A percentile compares a stretch with the other conserved stretches of the same genome.
phyloP scores from a whole-genome alignment of 2,329 filamentous ascomycete species.

The Sclerotinia subarctica region DNA sequence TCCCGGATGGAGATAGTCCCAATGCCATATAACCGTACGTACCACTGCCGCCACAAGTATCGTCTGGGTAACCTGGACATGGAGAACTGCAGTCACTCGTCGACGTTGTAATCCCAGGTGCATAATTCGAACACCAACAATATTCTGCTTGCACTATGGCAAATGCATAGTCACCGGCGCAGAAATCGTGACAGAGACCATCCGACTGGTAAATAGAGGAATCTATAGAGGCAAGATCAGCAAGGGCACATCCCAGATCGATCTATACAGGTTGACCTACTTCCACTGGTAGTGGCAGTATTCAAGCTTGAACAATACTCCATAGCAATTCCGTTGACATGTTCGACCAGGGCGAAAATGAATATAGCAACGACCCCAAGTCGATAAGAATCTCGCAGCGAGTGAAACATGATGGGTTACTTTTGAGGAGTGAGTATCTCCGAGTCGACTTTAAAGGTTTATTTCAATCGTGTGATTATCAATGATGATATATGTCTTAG shows the following conservation, averaged over 20 bases:
- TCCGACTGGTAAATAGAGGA: constrained; percentile 62
- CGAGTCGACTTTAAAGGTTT: not conserved
- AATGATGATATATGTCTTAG: constrained; percentile 13
- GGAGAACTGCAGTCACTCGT: constrained; percentile 48
- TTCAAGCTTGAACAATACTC: constrained; percentile 48
- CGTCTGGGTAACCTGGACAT: constrained; percentile 67
- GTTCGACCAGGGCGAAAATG: constrained; percentile 22
- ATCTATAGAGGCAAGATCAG: constrained; percentile 42
- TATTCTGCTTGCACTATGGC: constrained; percentile 61
- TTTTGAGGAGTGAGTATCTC: constrained; percentile 17
- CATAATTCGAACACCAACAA: constrained; percentile 75
- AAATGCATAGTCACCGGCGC: constrained; percentile 57
- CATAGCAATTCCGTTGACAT: constrained; percentile 24
- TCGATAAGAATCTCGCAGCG: constrained; percentile 26
- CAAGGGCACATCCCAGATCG: not conserved
- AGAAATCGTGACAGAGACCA: constrained; percentile 63
- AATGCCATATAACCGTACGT: constrained; percentile 66
- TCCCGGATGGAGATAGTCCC: constrained; percentile 54
- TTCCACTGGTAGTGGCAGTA: constrained; percentile 43
- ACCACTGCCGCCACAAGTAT: constrained; percentile 61
- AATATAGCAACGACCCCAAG: constrained; percentile 29
- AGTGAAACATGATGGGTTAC: constrained; percentile 23
- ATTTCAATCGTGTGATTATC: constrained; percentile 12
- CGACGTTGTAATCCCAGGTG: constrained; percentile 48
- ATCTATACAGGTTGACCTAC: constrained; percentile 40